Conservation (phyloP, 2,329 filamentous ascomycete genomes). For the Fulvia fulva region DNA sequence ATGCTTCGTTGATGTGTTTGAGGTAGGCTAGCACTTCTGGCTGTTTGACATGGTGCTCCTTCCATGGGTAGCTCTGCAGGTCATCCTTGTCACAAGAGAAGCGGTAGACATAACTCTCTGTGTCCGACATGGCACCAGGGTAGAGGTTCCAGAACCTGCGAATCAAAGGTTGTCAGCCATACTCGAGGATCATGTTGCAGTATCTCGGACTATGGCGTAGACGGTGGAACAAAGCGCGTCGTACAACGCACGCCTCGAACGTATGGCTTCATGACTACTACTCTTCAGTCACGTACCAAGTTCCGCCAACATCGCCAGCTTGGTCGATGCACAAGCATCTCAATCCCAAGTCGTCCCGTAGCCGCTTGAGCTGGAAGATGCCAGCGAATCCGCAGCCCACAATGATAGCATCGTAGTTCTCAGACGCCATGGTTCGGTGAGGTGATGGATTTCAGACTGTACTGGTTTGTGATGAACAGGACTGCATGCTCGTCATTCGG, state of each 20-base stretch:
- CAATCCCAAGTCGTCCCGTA: conserved; percentile 19
- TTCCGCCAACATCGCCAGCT: conserved; percentile 41
- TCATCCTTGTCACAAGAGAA: conserved; percentile 36
- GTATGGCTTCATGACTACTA: too few species aligned
- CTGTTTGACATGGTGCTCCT: conserved; percentile 40
- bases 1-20: conserved; percentile 18
- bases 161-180: background rate
- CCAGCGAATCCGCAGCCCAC: conserved; percentile 31
- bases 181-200: background rate
- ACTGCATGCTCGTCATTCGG: background rate
- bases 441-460: background rate
- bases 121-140: conserved; percentile 25
- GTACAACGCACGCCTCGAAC: too few species aligned
- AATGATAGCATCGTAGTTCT: conserved; percentile 24
- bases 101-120: conserved; percentile 28
- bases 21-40: conserved; percentile 34
- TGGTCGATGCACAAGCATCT: conserved; percentile 39
- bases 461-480: background rate
- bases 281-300: conserved; percentile 30
- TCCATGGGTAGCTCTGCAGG: conserved; percentile 30
- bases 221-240: too few species aligned
- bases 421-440: background rate
- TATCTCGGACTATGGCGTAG: background rate
- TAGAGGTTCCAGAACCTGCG: conserved; percentile 24
- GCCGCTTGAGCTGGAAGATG: conserved; percentile 20